phyloP scores from a whole-genome alignment of 2,329 filamentous ascomycete species.

The Fonsecaea multimorphosa region DNA sequence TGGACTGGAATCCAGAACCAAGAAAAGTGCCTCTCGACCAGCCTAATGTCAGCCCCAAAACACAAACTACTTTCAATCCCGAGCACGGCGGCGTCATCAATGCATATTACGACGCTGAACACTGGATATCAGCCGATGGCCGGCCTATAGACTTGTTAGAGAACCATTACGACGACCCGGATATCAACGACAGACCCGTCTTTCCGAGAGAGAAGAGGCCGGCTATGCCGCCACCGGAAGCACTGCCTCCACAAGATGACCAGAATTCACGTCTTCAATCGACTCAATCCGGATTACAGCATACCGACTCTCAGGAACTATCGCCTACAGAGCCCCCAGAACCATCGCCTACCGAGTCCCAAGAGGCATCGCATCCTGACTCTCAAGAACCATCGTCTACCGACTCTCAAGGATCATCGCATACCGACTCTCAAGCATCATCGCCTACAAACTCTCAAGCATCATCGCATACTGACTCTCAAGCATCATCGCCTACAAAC shows the following conservation, averaged over 20 bases:
- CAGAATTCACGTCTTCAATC: not conserved
- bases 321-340: no score
- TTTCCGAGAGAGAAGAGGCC: not conserved
- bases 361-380: no score
- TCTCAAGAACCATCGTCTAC: no score
- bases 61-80: not conserved
- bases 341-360: no score
- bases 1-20: slow-evolving; percentile 26
- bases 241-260: not conserved
- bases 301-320: not conserved
- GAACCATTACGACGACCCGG: slow-evolving; percentile 15
- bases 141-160: slow-evolving; percentile 18
- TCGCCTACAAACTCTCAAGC: no score
- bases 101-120: slow-evolving; percentile 11
- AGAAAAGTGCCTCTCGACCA: slow-evolving; percentile 15
- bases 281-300: not conserved
- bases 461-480: no score
- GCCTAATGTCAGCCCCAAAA: not conserved
- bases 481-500: no score
- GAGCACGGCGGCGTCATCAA: slow-evolving; percentile 16
- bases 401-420: no score
- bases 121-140: slow-evolving; percentile 22
- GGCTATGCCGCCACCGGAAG: not conserved
- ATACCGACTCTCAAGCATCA: no score
- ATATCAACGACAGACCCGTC: not conserved